These are phyloP conservation scores for Rhizopogon vinicolor DNA, from an alignment of 768 basidiomycete species.

Conservation along the genomic window DNA sequence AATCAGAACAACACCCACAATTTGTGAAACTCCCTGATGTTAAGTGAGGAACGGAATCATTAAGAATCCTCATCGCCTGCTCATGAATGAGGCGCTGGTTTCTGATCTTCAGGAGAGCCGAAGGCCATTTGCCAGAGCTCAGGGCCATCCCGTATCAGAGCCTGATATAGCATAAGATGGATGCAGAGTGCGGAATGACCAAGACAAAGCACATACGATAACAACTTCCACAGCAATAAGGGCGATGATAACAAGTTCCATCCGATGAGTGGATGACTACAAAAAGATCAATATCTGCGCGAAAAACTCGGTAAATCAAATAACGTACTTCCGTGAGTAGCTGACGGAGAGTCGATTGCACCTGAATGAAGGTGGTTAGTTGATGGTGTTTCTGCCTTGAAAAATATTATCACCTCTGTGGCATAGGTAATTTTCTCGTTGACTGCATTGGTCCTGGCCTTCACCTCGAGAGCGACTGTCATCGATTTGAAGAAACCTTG, in stretches of 20 bases:
- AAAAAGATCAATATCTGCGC: background rate
- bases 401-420: constrained; percentile 49
- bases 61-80: background rate
- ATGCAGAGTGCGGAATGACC: background rate
- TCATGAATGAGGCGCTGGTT: background rate
- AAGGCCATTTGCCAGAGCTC: constrained; percentile 61
- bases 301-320: background rate
- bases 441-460: constrained; percentile 70
- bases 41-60: background rate
- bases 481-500: constrained; percentile 81
- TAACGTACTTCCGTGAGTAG: constrained; percentile 69
- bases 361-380: constrained; percentile 30
- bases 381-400: background rate
- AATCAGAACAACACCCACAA: background rate
- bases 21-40: background rate
- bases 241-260: constrained; percentile 94
- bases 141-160: constrained; percentile 73
- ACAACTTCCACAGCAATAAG: constrained; percentile 95
- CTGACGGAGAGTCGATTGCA: constrained; percentile 86
- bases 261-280: constrained; percentile 83
- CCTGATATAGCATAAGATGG: constrained; percentile 34
- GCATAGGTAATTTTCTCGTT: constrained; percentile 94
- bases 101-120: constrained; percentile 10
- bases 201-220: constrained; percentile 50
- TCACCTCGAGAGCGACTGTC: constrained; percentile 83